A percentile compares a stretch with the other conserved stretches of the same genome.
Evolutionary conservation across 352 stramenopile genomes (phyloP).

Genomic region (Saprolegnia diclina): DNA sequence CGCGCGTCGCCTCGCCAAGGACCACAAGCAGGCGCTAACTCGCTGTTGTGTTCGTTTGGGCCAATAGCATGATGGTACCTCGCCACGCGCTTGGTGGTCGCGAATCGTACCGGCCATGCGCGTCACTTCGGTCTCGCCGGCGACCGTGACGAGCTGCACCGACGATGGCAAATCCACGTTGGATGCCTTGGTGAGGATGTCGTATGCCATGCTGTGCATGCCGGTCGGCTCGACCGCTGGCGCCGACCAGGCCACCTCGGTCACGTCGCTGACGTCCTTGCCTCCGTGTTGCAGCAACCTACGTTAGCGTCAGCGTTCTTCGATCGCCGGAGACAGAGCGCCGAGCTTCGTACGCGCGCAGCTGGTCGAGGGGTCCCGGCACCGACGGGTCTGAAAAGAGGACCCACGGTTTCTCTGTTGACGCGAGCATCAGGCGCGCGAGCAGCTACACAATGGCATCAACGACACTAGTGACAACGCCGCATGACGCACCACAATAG

Average conservation of each 20-base stretch:
- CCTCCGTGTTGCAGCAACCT: no score
- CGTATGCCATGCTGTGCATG: no score
- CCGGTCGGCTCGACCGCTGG: no score
- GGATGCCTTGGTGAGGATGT: no score
- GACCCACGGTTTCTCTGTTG: neutral
- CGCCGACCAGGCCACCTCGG: no score
- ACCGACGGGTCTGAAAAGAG: neutral
- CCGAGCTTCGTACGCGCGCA: neutral
- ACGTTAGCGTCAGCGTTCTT: no score
- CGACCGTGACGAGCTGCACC: no score
- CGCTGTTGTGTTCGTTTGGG: neutral
- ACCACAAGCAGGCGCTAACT: constrained; percentile 5
- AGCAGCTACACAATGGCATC: constrained; percentile 3
- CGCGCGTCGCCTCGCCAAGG: neutral
- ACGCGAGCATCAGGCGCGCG: constrained; percentile 3
- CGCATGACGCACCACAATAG: constrained; percentile 35
- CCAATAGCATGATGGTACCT: neutral
- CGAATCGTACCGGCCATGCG: neutral
- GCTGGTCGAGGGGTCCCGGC: neutral
- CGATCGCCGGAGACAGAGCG: no score
- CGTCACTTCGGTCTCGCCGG: no score
- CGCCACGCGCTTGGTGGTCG: neutral
- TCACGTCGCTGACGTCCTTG: no score
- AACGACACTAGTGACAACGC: neutral
- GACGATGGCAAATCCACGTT: no score